Evolutionary conservation across 805 yeast genomes (phyloP).

Genomic region (Teunomyces atbi): DNA sequence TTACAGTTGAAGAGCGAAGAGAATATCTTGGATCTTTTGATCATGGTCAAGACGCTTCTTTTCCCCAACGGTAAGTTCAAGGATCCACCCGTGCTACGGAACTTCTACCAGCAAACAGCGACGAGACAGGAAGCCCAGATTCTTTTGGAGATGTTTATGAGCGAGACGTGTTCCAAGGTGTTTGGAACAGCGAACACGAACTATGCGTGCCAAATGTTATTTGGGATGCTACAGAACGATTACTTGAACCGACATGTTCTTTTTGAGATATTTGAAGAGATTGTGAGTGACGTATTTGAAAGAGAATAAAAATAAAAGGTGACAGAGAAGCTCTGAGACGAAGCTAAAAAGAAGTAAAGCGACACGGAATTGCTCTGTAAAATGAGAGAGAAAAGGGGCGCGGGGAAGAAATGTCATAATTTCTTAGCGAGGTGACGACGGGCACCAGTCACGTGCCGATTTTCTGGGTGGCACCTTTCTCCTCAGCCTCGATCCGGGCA

Average conservation of each 20-base stretch:
- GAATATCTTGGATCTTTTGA: slow-evolving; percentile 39
- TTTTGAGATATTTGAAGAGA: slow-evolving; percentile 56
- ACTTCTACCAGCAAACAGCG: slow-evolving; percentile 48
- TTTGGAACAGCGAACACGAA: slow-evolving; percentile 68
- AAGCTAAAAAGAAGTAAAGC: too few relatives aligned
- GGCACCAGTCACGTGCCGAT: not conserved
- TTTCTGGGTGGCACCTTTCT: not conserved
- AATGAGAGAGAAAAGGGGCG: not conserved
- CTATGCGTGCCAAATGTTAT: slow-evolving; percentile 58
- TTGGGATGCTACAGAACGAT: slow-evolving; percentile 72
- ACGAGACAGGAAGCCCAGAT: slow-evolving; percentile 58
- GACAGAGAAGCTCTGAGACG: too few relatives aligned
- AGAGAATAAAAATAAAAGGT: not conserved
- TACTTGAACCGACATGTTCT: slow-evolving; percentile 64
- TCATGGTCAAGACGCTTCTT: slow-evolving; percentile 20
- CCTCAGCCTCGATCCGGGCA: not conserved
- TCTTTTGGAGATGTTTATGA: slow-evolving; percentile 54
- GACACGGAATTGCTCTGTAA: not conserved
- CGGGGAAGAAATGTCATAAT: not conserved
- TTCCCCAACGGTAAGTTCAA: slow-evolving; percentile 51
- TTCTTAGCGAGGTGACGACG: not conserved
- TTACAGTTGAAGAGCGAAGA: slow-evolving; percentile 39
- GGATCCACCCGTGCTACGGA: slow-evolving; percentile 45
- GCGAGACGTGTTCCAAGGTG: slow-evolving; percentile 66
- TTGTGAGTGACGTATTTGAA: slow-evolving; percentile 46